Percentiles rank a stretch among this genome's conserved stretches.
Evolutionary conservation across 495 filamentous ascomycete species (phyloP).

Genomic region (Cenococcum geophilum): DNA sequence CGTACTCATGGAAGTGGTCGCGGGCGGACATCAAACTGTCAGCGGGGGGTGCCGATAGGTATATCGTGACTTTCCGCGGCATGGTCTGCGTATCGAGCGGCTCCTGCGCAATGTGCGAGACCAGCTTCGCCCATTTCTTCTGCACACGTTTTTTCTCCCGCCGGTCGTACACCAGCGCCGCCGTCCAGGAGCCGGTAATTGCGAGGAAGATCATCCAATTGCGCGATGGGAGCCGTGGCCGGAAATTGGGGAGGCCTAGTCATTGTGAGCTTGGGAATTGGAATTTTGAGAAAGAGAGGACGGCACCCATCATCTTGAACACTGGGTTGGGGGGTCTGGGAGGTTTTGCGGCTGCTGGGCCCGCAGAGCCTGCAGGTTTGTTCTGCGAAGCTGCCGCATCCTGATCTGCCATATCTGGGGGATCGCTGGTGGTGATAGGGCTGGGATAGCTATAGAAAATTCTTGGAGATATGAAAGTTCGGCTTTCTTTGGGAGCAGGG

Average conservation of each 20-base stretch:
- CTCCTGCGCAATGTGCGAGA: conserved; percentile 80
- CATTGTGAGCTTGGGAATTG: conserved; percentile 8
- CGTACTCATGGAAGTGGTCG: conserved; percentile 91
- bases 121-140: conserved; percentile 77
- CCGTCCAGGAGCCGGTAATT: conserved; percentile 68
- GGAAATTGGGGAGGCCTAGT: conserved; percentile 65
- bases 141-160: conserved; percentile 76
- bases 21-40: conserved; percentile 75
- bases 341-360: conserved; percentile 11
- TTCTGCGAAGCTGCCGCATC: conserved; percentile 1
- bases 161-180: conserved; percentile 80
- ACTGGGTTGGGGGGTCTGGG: conserved; percentile 28
- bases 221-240: conserved; percentile 81
- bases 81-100: conserved; percentile 62
- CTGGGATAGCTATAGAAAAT: neutral
- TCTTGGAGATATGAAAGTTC: neutral
- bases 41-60: conserved; percentile 75
- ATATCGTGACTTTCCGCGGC: conserved; percentile 80
- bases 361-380: neutral
- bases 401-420: conserved; percentile 11
- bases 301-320: conserved; percentile 30
- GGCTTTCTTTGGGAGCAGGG: no score
- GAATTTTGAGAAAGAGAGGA: neutral
- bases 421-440: neutral
- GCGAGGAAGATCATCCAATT: conserved; percentile 96